These are phyloP conservation scores for Malus hybrid DNA, from an alignment of 331 rosid genomes.

Conservation along the genomic window DNA sequence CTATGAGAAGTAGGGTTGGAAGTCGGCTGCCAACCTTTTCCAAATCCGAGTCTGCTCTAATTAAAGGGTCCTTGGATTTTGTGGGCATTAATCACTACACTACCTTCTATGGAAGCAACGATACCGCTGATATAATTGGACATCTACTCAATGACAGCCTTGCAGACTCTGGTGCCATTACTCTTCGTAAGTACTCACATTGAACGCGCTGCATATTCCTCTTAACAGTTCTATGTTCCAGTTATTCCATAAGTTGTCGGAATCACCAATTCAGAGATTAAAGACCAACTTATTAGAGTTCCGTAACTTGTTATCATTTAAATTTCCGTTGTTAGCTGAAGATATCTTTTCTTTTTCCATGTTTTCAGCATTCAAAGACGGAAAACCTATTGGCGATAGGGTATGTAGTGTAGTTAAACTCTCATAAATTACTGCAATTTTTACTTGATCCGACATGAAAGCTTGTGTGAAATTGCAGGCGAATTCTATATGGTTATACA, in stretches of 20 bases:
- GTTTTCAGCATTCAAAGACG: conserved; percentile 67
- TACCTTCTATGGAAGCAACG: conserved; percentile 53
- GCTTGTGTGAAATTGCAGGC: conserved; percentile 49
- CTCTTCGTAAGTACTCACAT: conserved; percentile 62
- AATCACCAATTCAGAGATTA: background rate
- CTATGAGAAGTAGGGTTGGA: conserved; percentile 76
- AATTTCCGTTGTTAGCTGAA: background rate
- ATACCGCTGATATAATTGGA: conserved; percentile 15
- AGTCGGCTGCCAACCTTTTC: conserved; percentile 66
- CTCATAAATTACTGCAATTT: background rate
- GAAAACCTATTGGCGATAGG: conserved; percentile 56
- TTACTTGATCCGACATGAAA: background rate
- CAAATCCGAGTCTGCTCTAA: conserved; percentile 35
- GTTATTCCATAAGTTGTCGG: background rate
- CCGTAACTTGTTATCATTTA: background rate
- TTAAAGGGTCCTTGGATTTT: conserved; percentile 82
- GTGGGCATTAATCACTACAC: conserved; percentile 96
- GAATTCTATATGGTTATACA: conserved; percentile 83
- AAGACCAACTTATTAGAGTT: background rate
- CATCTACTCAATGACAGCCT: conserved; percentile 35
- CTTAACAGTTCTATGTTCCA: background rate
- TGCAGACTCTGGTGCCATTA: conserved; percentile 61
- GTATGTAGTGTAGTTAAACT: conserved; percentile 19
- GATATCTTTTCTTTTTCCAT: background rate
- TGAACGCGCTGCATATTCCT: background rate